phyloP scores from a whole-genome alignment of 176 grass and related monocot species.

The Poa pratensis region DNA sequence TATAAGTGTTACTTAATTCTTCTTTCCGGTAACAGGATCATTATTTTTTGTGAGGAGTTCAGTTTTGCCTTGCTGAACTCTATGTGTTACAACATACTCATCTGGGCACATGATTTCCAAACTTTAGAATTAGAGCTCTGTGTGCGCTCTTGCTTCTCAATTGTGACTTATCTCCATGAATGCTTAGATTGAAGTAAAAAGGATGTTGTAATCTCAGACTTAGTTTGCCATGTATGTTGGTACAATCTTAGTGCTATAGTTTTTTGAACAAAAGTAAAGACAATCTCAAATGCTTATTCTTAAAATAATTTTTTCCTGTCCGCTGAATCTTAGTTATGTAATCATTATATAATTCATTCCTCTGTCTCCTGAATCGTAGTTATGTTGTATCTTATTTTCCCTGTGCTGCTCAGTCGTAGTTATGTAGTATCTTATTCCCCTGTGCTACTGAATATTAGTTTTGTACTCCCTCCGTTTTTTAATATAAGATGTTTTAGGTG shows the following conservation, averaged over 20 bases:
- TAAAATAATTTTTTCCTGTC: neutral
- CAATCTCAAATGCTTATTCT: neutral
- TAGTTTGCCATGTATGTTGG: neutral
- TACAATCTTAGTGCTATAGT: neutral
- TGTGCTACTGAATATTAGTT: neutral
- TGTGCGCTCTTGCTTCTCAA: neutral
- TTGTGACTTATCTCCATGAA: neutral
- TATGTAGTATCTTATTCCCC: neutral
- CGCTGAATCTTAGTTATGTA: no score
- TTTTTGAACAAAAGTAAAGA: neutral
- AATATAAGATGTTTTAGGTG: no score
- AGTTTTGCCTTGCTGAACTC: neutral
- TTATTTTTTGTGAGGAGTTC: neutral
- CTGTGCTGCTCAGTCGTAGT: neutral
- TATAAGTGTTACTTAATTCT: neutral
- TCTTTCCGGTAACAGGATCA: neutral
- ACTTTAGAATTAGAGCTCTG: neutral
- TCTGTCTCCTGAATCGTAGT: neutral
- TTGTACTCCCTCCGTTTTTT: no score
- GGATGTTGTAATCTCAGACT: neutral
- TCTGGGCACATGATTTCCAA: conserved; percentile 10
- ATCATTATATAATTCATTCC: neutral
- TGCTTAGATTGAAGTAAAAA: neutral
- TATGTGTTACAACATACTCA: neutral
- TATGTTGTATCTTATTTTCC: neutral